A percentile compares a stretch with the other conserved stretches of the same genome.
Conservation (phyloP, 768 basidiomycete species). For the Suillus placidus region DNA sequence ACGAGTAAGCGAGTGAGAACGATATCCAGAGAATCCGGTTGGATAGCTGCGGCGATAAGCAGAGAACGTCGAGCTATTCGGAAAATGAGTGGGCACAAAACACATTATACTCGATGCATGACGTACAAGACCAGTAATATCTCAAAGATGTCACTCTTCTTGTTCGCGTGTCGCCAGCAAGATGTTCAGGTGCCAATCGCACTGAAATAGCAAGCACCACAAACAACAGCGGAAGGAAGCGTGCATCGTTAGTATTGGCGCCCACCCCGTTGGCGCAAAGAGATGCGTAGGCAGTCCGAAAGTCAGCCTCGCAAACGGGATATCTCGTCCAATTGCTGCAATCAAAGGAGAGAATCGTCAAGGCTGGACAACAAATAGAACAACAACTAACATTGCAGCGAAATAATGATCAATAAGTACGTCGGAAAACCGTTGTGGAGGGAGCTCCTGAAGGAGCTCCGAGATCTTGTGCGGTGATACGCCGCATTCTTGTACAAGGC, state of each 20-base stretch:
- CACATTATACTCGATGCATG: slow-evolving; percentile 8
- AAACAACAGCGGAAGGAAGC: slow-evolving; percentile 90
- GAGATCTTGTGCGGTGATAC: slow-evolving; percentile 89
- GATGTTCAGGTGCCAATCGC: slow-evolving; percentile 80
- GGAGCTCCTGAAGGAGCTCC: slow-evolving; percentile 87
- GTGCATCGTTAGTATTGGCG: slow-evolving; percentile 73
- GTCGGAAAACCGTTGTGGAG: slow-evolving; percentile 73
- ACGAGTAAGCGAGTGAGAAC: slow-evolving; percentile 89
- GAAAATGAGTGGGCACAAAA: slow-evolving; percentile 21
- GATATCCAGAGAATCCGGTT: slow-evolving; percentile 89
- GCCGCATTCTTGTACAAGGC: slow-evolving; percentile 89
- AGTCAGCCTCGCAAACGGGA: slow-evolving; percentile 84
- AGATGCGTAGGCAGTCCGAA: slow-evolving; percentile 70
- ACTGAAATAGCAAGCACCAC: slow-evolving; percentile 89
- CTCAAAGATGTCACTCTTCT: slow-evolving; percentile 80
- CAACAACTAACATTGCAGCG: slow-evolving; percentile 57
- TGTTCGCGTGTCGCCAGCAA: slow-evolving; percentile 77
- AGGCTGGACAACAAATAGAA: slow-evolving; percentile 7
- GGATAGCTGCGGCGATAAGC: slow-evolving; percentile 90
- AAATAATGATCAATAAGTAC: slow-evolving; percentile 86
- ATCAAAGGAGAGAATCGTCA: slow-evolving; percentile 11
- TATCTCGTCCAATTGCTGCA: slow-evolving; percentile 91
- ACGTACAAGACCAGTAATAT: slow-evolving; percentile 96
- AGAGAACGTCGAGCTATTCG: slow-evolving; percentile 78
- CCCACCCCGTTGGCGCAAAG: slow-evolving; percentile 63